phyloP scores from a whole-genome alignment of 352 stramenopile genomes.

The Globisporangium irregulare region DNA sequence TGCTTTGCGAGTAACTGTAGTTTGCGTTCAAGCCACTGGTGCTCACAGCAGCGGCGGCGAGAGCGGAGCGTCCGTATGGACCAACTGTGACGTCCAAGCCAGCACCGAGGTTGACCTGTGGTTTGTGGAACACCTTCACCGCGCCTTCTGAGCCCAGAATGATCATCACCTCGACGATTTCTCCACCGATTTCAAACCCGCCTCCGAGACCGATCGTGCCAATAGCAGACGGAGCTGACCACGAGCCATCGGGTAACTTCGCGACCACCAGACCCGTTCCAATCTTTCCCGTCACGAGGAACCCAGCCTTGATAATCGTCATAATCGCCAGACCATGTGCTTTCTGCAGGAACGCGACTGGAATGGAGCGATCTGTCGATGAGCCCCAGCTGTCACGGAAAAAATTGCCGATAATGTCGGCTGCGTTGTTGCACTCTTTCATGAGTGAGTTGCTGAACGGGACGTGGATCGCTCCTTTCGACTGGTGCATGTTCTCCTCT shows the following conservation, averaged over 20 bases:
- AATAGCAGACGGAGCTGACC: constrained; percentile 89
- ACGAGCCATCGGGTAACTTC: constrained; percentile 59
- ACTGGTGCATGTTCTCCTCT: constrained; percentile 37
- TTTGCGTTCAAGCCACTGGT: constrained; percentile 74
- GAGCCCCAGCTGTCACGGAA: constrained; percentile 55
- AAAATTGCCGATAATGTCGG: constrained; percentile 65
- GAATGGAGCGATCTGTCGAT: constrained; percentile 42
- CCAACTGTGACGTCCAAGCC: constrained; percentile 88
- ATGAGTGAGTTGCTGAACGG: constrained; percentile 43
- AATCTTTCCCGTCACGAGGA: constrained; percentile 58
- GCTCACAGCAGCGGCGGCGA: constrained; percentile 63
- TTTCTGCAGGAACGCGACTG: constrained; percentile 46
- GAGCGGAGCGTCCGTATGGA: constrained; percentile 70
- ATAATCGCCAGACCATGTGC: constrained; percentile 54
- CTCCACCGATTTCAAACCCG: constrained; percentile 84
- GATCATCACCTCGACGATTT: constrained; percentile 91
- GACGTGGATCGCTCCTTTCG: constrained; percentile 31
- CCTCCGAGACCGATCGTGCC: constrained; percentile 78
- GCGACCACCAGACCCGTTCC: constrained; percentile 81
- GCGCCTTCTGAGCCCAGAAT: constrained; percentile 85
- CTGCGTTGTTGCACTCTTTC: constrained; percentile 57
- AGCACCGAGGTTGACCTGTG: constrained; percentile 83
- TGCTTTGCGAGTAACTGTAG: constrained; percentile 91
- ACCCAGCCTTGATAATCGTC: constrained; percentile 50
- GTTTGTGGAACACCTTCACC: constrained; percentile 81